Evolutionary conservation across 1,139 yeast genomes (phyloP), one percentile per base, ranked within the genome.

Genomic region (Geotrichum aggregatum): DNA sequence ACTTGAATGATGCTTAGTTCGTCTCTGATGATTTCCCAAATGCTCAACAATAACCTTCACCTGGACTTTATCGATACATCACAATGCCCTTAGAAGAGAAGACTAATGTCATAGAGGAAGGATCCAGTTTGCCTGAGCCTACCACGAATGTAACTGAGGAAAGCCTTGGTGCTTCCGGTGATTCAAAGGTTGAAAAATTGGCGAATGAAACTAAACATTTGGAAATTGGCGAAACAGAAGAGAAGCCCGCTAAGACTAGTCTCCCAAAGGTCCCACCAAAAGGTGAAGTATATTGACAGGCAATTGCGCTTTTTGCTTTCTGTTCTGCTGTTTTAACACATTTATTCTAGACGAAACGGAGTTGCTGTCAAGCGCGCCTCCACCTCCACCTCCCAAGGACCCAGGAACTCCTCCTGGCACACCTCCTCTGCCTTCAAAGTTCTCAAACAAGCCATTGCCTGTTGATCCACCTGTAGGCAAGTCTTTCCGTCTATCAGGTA

Each of bases 401-500:
- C 43, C 43, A 18, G 28, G 28, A 39, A 39, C 18, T 13, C n/a
- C 8, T 24, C n/a, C 33, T 3, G 18, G 7, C n/a, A 21, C 44
- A 6, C 31, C 44, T 22, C 31, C 30, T n/a, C 14, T 40, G 13
- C 44, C 44, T 5, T 13, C 28, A 13, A 16, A 31, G 24, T 10
- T 8, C 18, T 22, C 41, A 11, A 19, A 34, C 34, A 44, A 44
- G 33, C 47, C 47, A 4, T 30, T 44, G 13, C 47, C 47, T 8
- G 41, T 44, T 14, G 44, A 46, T 34, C 45, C 48, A 11, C 54
- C 54, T 16, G 36, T 47, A 3, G 54, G 54, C 38, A 42, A 51
- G 30, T 28, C 47, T 13, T 51, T 51, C 28, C 49, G 47, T 16
- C 34, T 51, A 7, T 16, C 21, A 1, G 54, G 50, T 1, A 51